Conservation (phyloP, 306 rosid species). For the Carpinus viminea region DNA sequence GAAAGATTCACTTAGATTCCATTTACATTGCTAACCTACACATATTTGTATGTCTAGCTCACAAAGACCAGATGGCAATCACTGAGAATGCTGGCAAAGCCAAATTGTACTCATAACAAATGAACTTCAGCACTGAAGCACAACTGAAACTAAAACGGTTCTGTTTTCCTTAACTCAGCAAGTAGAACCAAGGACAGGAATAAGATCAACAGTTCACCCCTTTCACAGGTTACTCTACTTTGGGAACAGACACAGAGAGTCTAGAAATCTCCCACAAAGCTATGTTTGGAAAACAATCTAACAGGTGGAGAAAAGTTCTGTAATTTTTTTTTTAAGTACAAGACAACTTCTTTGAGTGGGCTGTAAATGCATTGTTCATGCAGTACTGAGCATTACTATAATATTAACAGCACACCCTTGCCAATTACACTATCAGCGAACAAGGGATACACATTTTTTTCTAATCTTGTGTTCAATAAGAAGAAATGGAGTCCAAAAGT, state of each 20-base stretch:
- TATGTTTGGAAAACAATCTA: not conserved
- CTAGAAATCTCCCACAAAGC: not conserved
- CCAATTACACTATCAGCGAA: not conserved
- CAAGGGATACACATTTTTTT: not conserved
- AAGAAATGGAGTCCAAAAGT: not conserved
- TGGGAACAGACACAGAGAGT: not conserved
- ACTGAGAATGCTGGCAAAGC: not conserved
- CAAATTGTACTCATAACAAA: not conserved
- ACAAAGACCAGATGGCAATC: not conserved
- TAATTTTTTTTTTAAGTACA: not conserved
- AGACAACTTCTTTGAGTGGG: not conserved
- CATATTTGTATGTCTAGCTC: not conserved
- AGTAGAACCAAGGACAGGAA: not conserved
- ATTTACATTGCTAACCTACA: not conserved
- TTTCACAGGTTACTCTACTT: not conserved
- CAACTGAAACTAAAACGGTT: not conserved
- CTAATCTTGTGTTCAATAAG: not conserved
- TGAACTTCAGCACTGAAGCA: not conserved
- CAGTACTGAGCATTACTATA: not conserved
- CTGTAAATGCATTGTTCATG: not conserved
- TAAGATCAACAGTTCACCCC: not conserved
- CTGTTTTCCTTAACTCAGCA: not conserved
- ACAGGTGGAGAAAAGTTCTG: not conserved
- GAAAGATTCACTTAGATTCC: not conserved
- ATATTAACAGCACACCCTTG: not conserved